A percentile compares a stretch with the other conserved stretches of the same genome.
These are phyloP conservation scores for Rhodamnia argentea DNA, from an alignment of 345 rosid species.

Conservation along the genomic window DNA sequence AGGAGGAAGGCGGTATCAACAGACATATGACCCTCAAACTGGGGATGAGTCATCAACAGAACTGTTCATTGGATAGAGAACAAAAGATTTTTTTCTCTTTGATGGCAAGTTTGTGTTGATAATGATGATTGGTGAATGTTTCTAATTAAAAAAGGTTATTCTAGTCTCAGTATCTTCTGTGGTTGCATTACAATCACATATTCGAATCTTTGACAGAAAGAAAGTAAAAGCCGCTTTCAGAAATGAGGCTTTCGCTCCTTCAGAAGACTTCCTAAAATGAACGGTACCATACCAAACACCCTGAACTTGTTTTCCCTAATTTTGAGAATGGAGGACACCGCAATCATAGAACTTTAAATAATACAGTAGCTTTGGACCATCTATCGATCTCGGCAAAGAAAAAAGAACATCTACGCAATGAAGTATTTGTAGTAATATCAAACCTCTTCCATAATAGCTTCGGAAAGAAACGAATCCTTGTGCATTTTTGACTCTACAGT, in stretches of 20 bases:
- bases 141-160: background rate
- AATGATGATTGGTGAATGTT: background rate
- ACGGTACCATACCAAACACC: background rate
- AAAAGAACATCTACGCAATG: background rate
- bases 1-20: background rate
- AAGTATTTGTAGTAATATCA: background rate
- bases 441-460: constrained; percentile 99
- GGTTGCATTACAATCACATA: background rate
- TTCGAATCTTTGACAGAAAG: background rate
- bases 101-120: background rate
- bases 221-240: background rate
- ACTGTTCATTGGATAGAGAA: background rate
- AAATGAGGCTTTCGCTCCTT: background rate
- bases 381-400: background rate
- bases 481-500: constrained; percentile 87
- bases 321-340: background rate
- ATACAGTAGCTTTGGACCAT: background rate
- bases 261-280: background rate
- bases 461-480: constrained; percentile 79
- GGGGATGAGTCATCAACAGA: background rate
- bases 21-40: background rate
- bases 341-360: background rate
- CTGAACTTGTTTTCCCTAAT: background rate
- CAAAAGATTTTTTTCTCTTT: background rate
- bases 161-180: background rate